These are phyloP conservation scores for Salicornia ramosissima DNA, from an alignment of 148 eudicot species.

Conservation along the genomic window DNA sequence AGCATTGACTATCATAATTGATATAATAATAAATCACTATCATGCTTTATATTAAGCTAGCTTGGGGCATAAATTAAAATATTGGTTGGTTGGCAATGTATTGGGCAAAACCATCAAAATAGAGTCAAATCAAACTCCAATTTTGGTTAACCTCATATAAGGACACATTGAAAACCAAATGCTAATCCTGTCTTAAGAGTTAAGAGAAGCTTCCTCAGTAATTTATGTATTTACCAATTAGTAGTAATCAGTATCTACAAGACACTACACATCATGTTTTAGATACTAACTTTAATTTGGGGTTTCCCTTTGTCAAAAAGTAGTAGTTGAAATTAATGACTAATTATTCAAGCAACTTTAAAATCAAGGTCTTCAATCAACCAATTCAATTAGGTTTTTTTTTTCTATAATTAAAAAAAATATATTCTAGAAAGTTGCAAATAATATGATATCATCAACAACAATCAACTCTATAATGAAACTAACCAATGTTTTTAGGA, in stretches of 20 bases:
- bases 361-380: conserved; percentile 1
- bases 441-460: too few species aligned
- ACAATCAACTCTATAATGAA: too few species aligned
- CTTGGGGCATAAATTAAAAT: too few species aligned
- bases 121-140: conserved; percentile 4
- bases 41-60: too few species aligned
- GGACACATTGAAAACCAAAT: conserved; percentile 24
- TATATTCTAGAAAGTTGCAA: too few species aligned
- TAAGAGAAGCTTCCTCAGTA: conserved; percentile 17
- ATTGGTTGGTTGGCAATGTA: too few species aligned
- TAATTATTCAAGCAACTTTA: conserved; percentile 17
- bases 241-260: neutral
- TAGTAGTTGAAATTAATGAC: conserved; percentile 23
- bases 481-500: too few species aligned
- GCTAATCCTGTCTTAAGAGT: conserved; percentile 25
- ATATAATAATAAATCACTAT: too few species aligned
- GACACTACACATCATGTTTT: conserved; percentile 25
- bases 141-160: conserved; percentile 8
- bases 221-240: conserved; percentile 4
- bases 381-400: neutral
- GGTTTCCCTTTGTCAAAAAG: conserved; percentile 10
- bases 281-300: conserved; percentile 7
- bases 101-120: too few species aligned
- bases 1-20: too few species aligned
- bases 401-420: neutral